These are phyloP conservation scores for Hypomyces rosellus DNA, from an alignment of 2,329 filamentous ascomycete genomes.

Conservation along the genomic window DNA sequence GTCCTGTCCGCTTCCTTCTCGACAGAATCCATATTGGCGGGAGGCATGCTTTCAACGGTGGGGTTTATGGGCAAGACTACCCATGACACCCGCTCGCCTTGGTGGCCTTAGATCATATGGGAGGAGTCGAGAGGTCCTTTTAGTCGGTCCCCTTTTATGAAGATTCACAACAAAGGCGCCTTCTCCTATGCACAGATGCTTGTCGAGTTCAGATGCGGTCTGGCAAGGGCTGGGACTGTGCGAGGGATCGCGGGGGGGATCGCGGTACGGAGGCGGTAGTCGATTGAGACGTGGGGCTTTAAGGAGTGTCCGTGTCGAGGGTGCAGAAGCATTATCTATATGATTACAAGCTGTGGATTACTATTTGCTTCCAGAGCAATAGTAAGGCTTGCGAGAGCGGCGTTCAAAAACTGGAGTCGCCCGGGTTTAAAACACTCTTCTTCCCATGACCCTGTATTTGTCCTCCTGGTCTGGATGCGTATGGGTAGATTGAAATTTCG, in stretches of 20 bases:
- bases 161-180: background rate
- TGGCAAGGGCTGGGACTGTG: background rate
- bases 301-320: background rate
- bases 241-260: slow-evolving; percentile 1
- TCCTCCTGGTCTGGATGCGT: background rate
- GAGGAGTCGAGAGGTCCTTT: slow-evolving; percentile 14
- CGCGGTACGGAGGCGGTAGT: slow-evolving; percentile 5
- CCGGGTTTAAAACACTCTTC: background rate
- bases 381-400: background rate
- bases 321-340: slow-evolving; percentile 5
- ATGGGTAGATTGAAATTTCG: too few relatives aligned
- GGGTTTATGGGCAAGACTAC: slow-evolving; percentile 25
- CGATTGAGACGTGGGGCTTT: background rate
- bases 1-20: slow-evolving; percentile 45
- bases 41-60: slow-evolving; percentile 21
- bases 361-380: background rate
- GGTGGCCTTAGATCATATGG: slow-evolving; percentile 21
- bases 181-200: background rate
- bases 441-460: background rate
- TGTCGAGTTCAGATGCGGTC: slow-evolving; percentile 4
- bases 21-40: slow-evolving; percentile 24
- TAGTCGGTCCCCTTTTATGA: background rate
- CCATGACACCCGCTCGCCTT: slow-evolving; percentile 31
- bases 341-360: background rate
- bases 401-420: too few relatives aligned